Evolutionary conservation across 176 grass and related monocot species (phyloP), one percentile per base, ranked within the genome.

Genomic region (Aegilops speltoides): DNA sequence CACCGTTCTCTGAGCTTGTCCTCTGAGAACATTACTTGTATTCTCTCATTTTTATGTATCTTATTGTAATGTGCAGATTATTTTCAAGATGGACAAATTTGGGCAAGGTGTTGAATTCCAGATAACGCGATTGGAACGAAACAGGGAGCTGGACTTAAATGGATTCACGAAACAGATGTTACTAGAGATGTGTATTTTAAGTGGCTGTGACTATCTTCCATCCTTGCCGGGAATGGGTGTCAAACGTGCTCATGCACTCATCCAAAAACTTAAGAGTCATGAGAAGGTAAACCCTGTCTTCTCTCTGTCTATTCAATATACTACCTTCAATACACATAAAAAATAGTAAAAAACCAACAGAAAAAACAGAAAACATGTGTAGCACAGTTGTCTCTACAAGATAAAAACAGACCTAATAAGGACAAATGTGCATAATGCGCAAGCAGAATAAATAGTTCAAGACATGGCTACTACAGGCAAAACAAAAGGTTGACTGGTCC

Each of bases 41-140:
- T 16, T 32, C 50, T 82, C 25, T 78, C 33, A 79, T 62, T 60
- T 85, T 24, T 72, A 52, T 80, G 11, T 40, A 52, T 74, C 4
- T 78, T 75, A 54, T 87, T 61, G 11, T 70, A 23, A 60, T 36
- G 6, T 22, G 34, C 85, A 98, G 96, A 95, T 98, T 88, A 94
- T 98, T 86, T 98, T 98, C 86, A 98, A 98, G 79, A 95, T 98
- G 96, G 96, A 98, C 88, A 98, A 94, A 91, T 98, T 91, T 85
- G 96, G 96, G 61, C 93, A 98, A 82, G 96, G 96, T 45, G 93
- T 98, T 65, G 96, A 98, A 78, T 98, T 87, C 74, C 93, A 91
- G 34, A 86, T 83, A 84, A 86, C 90, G 20, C 86, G 88, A 70
- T 84, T 98, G 83, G 79, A 80, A 29, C 82, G 78, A 86, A 95